Percentiles rank a stretch among this genome's conserved stretches.
Evolutionary conservation across 1,139 yeast genomes (phyloP).

Genomic region (Diutina pseudorugosa): DNA sequence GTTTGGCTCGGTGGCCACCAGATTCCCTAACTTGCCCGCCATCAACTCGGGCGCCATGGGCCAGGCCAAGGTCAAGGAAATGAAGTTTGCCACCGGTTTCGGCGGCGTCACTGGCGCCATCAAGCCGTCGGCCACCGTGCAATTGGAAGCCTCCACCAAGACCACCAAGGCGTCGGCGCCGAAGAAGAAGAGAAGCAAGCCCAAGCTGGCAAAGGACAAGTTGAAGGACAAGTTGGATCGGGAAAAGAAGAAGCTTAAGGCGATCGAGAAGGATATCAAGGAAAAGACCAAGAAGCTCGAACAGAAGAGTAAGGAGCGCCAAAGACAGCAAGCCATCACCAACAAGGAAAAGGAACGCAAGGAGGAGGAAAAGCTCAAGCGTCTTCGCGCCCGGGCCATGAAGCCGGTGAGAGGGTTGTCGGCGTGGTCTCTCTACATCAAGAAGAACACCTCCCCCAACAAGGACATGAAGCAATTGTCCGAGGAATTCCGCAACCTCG

Average conservation of each 20-base stretch:
- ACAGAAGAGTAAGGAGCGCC: conserved; percentile 10
- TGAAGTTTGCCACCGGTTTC: not conserved
- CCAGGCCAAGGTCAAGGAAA: not conserved
- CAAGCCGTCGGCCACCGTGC: not conserved
- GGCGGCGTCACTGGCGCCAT: not conserved
- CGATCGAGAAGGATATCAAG: conserved; percentile 5
- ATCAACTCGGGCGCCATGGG: not conserved
- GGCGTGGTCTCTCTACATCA: conserved; percentile 19
- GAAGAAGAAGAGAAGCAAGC: not conserved
- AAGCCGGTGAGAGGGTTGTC: conserved; percentile 17
- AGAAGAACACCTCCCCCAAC: conserved; percentile 10
- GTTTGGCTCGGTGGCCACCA: not conserved
- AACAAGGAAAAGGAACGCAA: conserved; percentile 8
- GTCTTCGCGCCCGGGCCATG: conserved; percentile 15
- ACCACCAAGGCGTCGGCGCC: not conserved
- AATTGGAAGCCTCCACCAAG: not conserved
- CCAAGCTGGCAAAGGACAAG: conserved; percentile 1
- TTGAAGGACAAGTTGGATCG: conserved; percentile 5
- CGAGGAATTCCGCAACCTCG: conserved; percentile 14
- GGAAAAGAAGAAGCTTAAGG: not conserved
- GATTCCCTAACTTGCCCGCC: not conserved
- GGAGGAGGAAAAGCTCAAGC: conserved; percentile 10
- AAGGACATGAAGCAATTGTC: conserved; percentile 13
- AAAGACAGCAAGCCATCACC: conserved; percentile 1
- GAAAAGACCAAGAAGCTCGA: conserved; percentile 9